Evolutionary conservation across 2,329 filamentous ascomycete species (phyloP).

Genomic region (Beauveria scarabaeidicola): DNA sequence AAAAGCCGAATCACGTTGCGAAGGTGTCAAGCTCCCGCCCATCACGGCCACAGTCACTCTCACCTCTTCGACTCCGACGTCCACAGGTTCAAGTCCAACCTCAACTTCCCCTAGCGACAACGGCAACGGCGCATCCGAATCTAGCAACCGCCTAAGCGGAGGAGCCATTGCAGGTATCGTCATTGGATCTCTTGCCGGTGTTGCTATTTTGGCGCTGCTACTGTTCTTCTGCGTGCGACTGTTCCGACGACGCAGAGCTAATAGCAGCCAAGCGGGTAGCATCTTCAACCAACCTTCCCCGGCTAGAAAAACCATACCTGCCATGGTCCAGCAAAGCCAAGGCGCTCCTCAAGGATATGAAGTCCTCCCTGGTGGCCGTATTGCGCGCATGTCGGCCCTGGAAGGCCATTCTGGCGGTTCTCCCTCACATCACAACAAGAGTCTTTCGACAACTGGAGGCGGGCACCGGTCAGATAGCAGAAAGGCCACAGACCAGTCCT

Average conservation of each 20-base stretch:
- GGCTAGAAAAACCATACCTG: slow-evolving; percentile 39
- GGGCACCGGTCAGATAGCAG: slow-evolving; percentile 32
- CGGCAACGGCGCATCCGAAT: slow-evolving; percentile 19
- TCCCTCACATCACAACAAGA: slow-evolving; percentile 42
- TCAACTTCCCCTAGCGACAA: slow-evolving; percentile 20
- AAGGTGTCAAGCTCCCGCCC: slow-evolving; percentile 67
- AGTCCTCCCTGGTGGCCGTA: slow-evolving; percentile 75
- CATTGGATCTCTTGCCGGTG: slow-evolving; percentile 66
- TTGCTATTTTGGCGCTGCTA: slow-evolving; percentile 59
- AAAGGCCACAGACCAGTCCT: slow-evolving; percentile 48
- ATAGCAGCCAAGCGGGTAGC: slow-evolving; percentile 56
- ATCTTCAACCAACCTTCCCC: slow-evolving; percentile 88
- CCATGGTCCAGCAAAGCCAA: slow-evolving; percentile 26
- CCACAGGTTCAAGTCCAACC: slow-evolving; percentile 30
- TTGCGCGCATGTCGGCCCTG: slow-evolving; percentile 90
- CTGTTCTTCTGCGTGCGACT: slow-evolving; percentile 56
- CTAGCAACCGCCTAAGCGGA: slow-evolving; percentile 48
- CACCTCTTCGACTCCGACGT: slow-evolving; percentile 29
- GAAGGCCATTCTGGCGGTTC: slow-evolving; percentile 64
- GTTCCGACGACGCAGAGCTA: slow-evolving; percentile 36
- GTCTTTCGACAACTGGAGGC: slow-evolving; percentile 19
- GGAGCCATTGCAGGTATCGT: slow-evolving; percentile 88
- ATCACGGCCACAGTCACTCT: slow-evolving; percentile 62
- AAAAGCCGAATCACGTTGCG: slow-evolving; percentile 63
- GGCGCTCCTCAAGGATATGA: slow-evolving; percentile 51